Evolutionary conservation across 805 yeast genomes (phyloP).

Genomic region (Spathaspora gorwiae): DNA sequence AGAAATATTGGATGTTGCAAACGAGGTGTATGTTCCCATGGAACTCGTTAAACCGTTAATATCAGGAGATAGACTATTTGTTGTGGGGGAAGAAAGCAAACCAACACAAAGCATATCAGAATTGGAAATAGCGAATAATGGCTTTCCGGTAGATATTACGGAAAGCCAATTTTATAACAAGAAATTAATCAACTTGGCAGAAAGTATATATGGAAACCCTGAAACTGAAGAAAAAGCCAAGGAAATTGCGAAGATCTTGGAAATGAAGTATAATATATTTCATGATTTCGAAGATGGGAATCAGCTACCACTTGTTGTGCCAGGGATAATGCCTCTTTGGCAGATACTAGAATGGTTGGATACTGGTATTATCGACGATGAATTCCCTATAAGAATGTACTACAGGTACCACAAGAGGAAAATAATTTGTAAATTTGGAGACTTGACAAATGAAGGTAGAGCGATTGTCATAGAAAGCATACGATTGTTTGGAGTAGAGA

Average conservation of each 20-base stretch:
- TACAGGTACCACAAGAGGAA: background rate
- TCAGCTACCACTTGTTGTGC: constrained; percentile 39
- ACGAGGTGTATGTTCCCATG: constrained; percentile 40
- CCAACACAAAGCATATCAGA: constrained; percentile 5
- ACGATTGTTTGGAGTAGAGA: constrained; percentile 41
- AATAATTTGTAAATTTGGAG: constrained; percentile 19
- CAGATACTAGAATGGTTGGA: constrained; percentile 38
- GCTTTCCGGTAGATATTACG: constrained; percentile 9
- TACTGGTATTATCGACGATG: constrained; percentile 17
- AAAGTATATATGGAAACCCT: constrained; percentile 12
- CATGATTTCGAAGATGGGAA: background rate
- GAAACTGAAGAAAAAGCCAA: constrained; percentile 16
- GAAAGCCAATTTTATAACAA: constrained; percentile 5
- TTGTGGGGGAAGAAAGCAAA: constrained; percentile 13
- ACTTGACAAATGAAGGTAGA: constrained; percentile 16
- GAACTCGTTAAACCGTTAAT: constrained; percentile 23
- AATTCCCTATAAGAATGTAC: constrained; percentile 11
- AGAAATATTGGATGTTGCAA: constrained; percentile 56
- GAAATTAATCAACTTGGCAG: constrained; percentile 15
- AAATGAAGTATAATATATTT: constrained; percentile 9
- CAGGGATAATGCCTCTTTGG: constrained; percentile 48
- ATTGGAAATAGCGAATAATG: constrained; percentile 11
- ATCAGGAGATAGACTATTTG: constrained; percentile 28
- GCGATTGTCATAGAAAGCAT: constrained; percentile 37
- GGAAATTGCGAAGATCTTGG: constrained; percentile 10